Evolutionary conservation across 2,329 filamentous ascomycete genomes (phyloP).

Genomic region (Endoconidiophora laricicola): DNA sequence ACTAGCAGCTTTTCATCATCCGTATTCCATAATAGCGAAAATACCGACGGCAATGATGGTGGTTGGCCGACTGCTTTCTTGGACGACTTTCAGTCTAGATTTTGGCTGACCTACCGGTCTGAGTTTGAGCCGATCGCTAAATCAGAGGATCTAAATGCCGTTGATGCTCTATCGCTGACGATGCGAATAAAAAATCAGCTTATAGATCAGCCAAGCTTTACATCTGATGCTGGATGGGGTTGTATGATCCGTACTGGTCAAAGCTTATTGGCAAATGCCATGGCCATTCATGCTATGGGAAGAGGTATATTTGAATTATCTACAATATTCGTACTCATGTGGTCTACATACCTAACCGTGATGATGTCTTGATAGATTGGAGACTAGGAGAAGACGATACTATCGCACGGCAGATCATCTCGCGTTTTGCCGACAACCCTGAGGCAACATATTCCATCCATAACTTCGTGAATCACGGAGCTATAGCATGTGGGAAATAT

Average conservation of each 20-base stretch:
- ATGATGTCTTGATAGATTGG: conserved; percentile 41
- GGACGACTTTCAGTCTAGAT: conserved; percentile 77
- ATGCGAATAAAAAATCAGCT: conserved; percentile 73
- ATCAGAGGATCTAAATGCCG: conserved; percentile 56
- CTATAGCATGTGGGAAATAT: conserved; percentile 75
- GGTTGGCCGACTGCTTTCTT: conserved; percentile 78
- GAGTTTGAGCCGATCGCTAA: conserved; percentile 71
- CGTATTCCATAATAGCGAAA: conserved; percentile 26
- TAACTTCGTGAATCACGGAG: conserved; percentile 79
- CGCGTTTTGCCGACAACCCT: conserved; percentile 74
- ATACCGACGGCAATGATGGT: conserved; percentile 20
- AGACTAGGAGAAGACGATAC: conserved; percentile 39
- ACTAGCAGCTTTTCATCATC: conserved; percentile 37
- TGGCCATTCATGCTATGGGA: conserved; percentile 56
- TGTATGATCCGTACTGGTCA: conserved; percentile 98
- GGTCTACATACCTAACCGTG: neutral
- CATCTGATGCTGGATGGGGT: conserved; percentile 90
- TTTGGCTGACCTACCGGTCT: conserved; percentile 94
- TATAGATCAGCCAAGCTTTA: conserved; percentile 64
- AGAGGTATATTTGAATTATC: conserved; percentile 40
- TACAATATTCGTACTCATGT: neutral
- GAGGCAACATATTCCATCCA: conserved; percentile 87
- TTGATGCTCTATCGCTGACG: conserved; percentile 57
- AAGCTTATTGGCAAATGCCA: conserved; percentile 74
- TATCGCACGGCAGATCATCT: conserved; percentile 55